Percentiles rank a stretch among this genome's conserved stretches.
phyloP scores from a whole-genome alignment of 2,329 filamentous ascomycete species.

The Hirsutella rhossiliensis region DNA sequence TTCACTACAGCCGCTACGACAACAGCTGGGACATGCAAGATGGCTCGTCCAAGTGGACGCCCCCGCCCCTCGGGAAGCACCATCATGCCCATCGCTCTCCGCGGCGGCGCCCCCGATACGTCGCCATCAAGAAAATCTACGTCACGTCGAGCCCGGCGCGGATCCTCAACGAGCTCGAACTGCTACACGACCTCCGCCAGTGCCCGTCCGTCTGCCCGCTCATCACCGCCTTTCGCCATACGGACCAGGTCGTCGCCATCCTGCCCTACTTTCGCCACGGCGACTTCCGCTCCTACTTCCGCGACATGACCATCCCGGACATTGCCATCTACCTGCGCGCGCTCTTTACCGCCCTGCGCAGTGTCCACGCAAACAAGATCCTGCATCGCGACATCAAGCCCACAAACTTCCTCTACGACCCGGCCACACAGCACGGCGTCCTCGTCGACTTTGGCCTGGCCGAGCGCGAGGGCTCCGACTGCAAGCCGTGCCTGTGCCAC shows the following conservation, averaged over 20 bases:
- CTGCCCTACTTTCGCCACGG: constrained; percentile 92
- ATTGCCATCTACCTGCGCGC: constrained; percentile 84
- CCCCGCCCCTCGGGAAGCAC: constrained; percentile 49
- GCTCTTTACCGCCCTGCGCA: constrained; percentile 71
- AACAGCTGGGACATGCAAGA: constrained; percentile 78
- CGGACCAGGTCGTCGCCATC: constrained; percentile 90
- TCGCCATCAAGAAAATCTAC: constrained; percentile 99
- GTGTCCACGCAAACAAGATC: constrained; percentile 74
- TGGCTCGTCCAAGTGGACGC: constrained; percentile 53
- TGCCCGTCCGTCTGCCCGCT: constrained; percentile 84
- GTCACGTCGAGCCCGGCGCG: constrained; percentile 89
- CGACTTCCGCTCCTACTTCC: constrained; percentile 91
- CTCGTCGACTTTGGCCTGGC: constrained; percentile 98
- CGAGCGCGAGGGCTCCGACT: constrained; percentile 67
- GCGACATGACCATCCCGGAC: constrained; percentile 74
- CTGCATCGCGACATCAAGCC: constrained; percentile 95
- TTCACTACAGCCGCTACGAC: constrained; percentile 69
- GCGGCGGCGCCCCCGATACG: constrained; percentile 50
- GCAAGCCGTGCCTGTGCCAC: constrained; percentile 72
- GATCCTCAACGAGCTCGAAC: constrained; percentile 91
- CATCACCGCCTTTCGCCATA: constrained; percentile 90
- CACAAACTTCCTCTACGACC: constrained; percentile 93
- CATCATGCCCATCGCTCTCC: constrained; percentile 19
- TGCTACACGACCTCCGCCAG: constrained; percentile 75
- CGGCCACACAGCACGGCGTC: constrained; percentile 66